These are phyloP conservation scores for Botrytis elliptica DNA, from an alignment of 2,329 filamentous ascomycete species.

Conservation along the genomic window DNA sequence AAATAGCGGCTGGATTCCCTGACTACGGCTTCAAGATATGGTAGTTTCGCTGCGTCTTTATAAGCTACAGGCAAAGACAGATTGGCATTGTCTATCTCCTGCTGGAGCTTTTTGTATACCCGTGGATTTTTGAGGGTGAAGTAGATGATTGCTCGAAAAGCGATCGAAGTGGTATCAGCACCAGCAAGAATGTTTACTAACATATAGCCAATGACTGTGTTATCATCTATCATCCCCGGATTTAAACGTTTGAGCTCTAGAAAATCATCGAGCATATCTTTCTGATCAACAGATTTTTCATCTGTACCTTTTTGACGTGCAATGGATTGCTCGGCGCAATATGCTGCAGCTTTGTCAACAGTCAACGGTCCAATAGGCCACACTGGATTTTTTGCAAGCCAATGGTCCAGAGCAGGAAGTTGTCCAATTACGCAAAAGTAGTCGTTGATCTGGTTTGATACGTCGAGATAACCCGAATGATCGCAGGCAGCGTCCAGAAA, in stretches of 20 bases:
- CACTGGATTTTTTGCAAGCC: conserved; percentile 30
- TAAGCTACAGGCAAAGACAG: not conserved
- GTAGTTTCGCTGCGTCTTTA: not conserved
- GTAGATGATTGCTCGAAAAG: no score
- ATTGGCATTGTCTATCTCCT: no score
- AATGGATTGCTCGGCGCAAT: conserved; percentile 24
- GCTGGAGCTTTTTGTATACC: no score
- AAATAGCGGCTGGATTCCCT: conserved; percentile 49
- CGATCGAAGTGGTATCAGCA: no score
- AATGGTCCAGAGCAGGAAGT: conserved; percentile 28
- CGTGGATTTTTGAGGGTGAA: no score
- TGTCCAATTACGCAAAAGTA: conserved; percentile 38
- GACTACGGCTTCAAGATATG: conserved; percentile 43
- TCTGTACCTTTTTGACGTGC: conserved; percentile 7
- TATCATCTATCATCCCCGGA: no score
- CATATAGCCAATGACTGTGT: no score
- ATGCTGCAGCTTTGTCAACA: conserved; percentile 22
- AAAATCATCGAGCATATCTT: conserved; percentile 24
- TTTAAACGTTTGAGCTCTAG: not conserved
- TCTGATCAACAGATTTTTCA: conserved; percentile 47
- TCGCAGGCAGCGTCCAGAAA: conserved; percentile 42
- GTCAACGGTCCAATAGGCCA: conserved; percentile 25
- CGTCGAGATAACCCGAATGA: conserved; percentile 28
- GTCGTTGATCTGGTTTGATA: conserved; percentile 18
- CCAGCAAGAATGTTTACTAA: no score